A percentile compares a stretch with the other conserved stretches of the same genome.
Conservation (phyloP, 106 monocot species). For the Dioscorea zingiberensis region DNA sequence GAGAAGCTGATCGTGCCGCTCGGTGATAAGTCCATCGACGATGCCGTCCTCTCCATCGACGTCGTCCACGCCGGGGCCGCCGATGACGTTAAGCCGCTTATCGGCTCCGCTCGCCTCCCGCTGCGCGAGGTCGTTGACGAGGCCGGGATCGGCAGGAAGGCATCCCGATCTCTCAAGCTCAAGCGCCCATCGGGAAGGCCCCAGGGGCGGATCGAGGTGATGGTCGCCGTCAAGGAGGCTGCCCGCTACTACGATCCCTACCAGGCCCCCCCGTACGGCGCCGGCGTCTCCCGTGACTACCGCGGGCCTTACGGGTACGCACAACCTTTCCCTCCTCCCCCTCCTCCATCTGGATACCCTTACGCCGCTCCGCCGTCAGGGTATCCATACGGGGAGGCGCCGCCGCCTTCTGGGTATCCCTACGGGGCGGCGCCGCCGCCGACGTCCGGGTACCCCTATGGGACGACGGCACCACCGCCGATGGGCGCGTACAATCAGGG, state of each 20-base stretch:
- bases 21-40: slow-evolving; percentile 23
- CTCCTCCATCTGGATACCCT: slow-evolving; percentile 14
- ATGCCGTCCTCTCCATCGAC: slow-evolving; percentile 56
- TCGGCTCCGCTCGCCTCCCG: slow-evolving; percentile 70
- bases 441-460: background rate
- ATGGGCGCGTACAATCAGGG: slow-evolving; percentile 5
- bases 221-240: slow-evolving; percentile 40
- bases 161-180: slow-evolving; percentile 29
- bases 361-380: slow-evolving; percentile 15
- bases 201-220: slow-evolving; percentile 50
- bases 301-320: slow-evolving; percentile 17
- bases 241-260: slow-evolving; percentile 27
- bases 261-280: slow-evolving; percentile 17
- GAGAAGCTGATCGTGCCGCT: slow-evolving; percentile 53
- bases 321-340: slow-evolving; percentile 9
- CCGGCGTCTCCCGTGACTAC: slow-evolving; percentile 20
- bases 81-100: slow-evolving; percentile 65
- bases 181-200: slow-evolving; percentile 81
- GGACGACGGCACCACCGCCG: background rate
- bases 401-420: slow-evolving; percentile 1
- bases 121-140: slow-evolving; percentile 65
- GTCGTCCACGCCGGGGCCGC: slow-evolving; percentile 64
- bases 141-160: slow-evolving; percentile 37
- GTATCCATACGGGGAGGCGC: slow-evolving; percentile 14
- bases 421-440: slow-evolving; percentile 4